These are phyloP conservation scores for Aspergillus sp. DNA, from an alignment of 2,329 filamentous ascomycete species.

Conservation along the genomic window DNA sequence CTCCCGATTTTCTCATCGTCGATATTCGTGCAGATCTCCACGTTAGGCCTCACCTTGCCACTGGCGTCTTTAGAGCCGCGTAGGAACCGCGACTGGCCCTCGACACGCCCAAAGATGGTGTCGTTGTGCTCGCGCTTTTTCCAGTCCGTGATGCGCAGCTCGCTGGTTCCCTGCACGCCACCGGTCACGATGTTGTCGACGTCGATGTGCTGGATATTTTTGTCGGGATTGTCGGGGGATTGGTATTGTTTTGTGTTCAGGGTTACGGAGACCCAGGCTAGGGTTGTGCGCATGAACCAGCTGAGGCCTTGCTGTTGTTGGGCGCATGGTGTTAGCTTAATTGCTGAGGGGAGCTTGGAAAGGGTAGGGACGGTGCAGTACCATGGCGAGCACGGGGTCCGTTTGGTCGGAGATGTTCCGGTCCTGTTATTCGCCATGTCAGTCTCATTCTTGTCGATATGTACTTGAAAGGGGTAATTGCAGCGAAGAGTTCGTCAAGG, in stretches of 20 bases:
- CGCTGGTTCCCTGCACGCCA: conserved; percentile 66
- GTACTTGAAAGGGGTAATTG: background rate
- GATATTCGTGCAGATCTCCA: conserved; percentile 40
- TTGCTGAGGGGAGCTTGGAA: background rate
- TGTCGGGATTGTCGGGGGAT: conserved; percentile 46
- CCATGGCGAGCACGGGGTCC: conserved; percentile 67
- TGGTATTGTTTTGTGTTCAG: conserved; percentile 63
- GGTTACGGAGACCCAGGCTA: conserved; percentile 68
- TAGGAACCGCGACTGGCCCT: conserved; percentile 59
- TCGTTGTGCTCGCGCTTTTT: conserved; percentile 67
- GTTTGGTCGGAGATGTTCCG: conserved; percentile 68
- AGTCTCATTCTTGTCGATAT: background rate
- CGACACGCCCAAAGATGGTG: conserved; percentile 74
- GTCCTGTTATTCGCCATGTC: conserved; percentile 56
- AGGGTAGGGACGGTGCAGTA: conserved; percentile 23
- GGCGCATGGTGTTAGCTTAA: conserved; percentile 10
- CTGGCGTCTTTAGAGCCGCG: conserved; percentile 36
- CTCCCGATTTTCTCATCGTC: conserved; percentile 38
- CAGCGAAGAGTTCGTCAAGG: background rate
- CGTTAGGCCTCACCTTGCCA: conserved; percentile 34
- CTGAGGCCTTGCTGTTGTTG: conserved; percentile 61
- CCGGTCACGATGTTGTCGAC: conserved; percentile 72
- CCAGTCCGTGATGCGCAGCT: conserved; percentile 60
- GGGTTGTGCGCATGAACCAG: conserved; percentile 71
- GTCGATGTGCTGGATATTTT: conserved; percentile 61